These are phyloP conservation scores for Capsicum baccatum DNA, from an alignment of 257 asterid species.

Conservation along the genomic window DNA sequence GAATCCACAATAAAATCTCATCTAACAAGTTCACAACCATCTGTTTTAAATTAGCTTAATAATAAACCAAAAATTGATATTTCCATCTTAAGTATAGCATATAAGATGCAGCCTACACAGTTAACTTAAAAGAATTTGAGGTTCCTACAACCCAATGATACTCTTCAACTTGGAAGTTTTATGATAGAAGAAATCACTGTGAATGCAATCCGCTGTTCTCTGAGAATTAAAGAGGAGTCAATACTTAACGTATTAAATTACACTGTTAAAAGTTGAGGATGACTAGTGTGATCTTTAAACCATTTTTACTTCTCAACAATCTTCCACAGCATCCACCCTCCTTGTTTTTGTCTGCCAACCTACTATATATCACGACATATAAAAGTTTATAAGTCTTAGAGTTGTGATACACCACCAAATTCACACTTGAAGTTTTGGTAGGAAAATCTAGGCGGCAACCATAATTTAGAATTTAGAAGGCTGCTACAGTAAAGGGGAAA, in stretches of 20 bases:
- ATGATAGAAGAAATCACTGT: neutral
- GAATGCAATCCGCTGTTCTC: neutral
- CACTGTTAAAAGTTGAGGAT: neutral
- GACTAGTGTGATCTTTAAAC: neutral
- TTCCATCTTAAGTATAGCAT: neutral
- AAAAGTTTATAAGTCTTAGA: neutral
- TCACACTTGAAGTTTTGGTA: neutral
- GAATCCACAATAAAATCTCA: neutral
- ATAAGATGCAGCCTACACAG: neutral
- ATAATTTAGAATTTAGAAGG: neutral
- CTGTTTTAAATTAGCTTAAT: neutral
- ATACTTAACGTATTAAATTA: slow-evolving; percentile 1
- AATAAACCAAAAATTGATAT: neutral
- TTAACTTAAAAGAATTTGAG: neutral
- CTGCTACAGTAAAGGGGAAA: neutral
- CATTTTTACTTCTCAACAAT: neutral
- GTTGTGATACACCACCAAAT: slow-evolving; percentile 24
- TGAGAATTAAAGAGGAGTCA: neutral
- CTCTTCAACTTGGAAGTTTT: slow-evolving; percentile 20
- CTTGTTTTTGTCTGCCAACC: neutral
- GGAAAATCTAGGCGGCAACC: neutral
- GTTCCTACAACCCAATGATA: neutral
- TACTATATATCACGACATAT: neutral
- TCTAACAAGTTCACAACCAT: slow-evolving; percentile 18
- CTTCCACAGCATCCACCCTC: neutral